phyloP scores from a whole-genome alignment of 805 yeast species.

The Zygoascus flipseniorum region DNA sequence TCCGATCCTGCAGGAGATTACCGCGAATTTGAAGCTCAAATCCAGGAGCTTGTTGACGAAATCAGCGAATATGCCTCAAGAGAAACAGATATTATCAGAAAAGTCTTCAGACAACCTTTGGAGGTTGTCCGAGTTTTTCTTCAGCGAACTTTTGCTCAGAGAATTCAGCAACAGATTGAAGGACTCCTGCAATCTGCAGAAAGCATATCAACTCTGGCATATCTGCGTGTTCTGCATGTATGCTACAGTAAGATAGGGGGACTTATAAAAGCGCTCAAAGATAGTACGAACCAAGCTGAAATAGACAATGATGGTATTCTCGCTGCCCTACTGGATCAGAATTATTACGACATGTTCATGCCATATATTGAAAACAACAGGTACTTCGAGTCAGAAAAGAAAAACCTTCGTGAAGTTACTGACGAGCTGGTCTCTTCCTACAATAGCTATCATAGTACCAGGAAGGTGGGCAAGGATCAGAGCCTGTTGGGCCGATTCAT shows the following conservation, averaged over 20 bases:
- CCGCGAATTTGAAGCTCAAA: constrained; percentile 41
- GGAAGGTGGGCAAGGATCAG: constrained; percentile 21
- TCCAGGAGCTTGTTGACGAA: constrained; percentile 47
- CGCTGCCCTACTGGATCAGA: constrained; percentile 52
- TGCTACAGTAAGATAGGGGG: constrained; percentile 51
- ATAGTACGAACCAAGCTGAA: constrained; percentile 36
- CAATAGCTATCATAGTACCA: constrained; percentile 34
- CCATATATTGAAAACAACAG: constrained; percentile 57
- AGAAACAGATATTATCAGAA: constrained; percentile 65
- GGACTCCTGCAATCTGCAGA: constrained; percentile 54
- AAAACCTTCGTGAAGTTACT: constrained; percentile 42
- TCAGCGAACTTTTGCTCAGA: constrained; percentile 69
- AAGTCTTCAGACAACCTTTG: constrained; percentile 62
- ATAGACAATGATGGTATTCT: constrained; percentile 35
- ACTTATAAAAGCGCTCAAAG: constrained; percentile 57
- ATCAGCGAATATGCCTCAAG: constrained; percentile 43
- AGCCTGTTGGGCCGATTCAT: not conserved
- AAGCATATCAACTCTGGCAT: constrained; percentile 51
- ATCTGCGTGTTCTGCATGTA: constrained; percentile 64
- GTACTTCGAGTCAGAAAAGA: constrained; percentile 66
- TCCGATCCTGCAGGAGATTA: constrained; percentile 49
- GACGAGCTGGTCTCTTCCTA: constrained; percentile 39
- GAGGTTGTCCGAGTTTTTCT: constrained; percentile 62
- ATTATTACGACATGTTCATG: constrained; percentile 62
- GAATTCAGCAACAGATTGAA: constrained; percentile 40